Evolutionary conservation across 805 yeast species (phyloP).

Genomic region (Groenewaldozyma salmanticensis): DNA sequence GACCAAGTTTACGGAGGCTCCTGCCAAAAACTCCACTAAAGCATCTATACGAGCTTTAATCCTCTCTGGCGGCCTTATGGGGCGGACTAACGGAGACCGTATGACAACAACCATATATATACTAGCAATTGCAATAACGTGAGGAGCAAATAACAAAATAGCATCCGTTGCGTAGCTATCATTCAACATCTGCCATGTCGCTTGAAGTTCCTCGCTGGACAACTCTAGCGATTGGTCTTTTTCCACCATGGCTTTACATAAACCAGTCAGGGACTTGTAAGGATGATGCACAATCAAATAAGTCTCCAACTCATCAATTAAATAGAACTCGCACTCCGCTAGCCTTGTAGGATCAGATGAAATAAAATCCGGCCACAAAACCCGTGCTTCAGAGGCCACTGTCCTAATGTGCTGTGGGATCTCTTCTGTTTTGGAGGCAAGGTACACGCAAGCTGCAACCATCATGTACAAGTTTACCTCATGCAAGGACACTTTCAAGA

Average conservation of each 20-base stretch:
- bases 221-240: conserved; percentile 33
- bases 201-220: conserved; percentile 53
- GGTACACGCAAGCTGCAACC: conserved; percentile 75
- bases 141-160: conserved; percentile 79
- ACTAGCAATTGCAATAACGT: conserved; percentile 72
- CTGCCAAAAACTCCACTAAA: conserved; percentile 59
- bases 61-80: conserved; percentile 26
- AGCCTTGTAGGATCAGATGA: conserved; percentile 85
- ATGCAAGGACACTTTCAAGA: conserved; percentile 58
- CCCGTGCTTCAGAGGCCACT: conserved; percentile 73
- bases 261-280: conserved; percentile 28
- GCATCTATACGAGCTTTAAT: conserved; percentile 39
- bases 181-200: conserved; percentile 81
- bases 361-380: conserved; percentile 89
- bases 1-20: conserved; percentile 65
- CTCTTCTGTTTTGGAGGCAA: conserved; percentile 92
- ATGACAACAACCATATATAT: conserved; percentile 68
- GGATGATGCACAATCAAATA: conserved; percentile 34
- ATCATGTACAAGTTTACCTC: conserved; percentile 77
- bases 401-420: conserved; percentile 89
- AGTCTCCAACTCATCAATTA: conserved; percentile 68
- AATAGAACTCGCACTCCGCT: conserved; percentile 92
- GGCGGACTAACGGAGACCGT: conserved; percentile 25
- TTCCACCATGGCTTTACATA: conserved; percentile 43
- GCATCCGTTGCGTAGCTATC: conserved; percentile 85